These are phyloP conservation scores for Lasiodiplodia sp. DNA, from an alignment of 2,329 filamentous ascomycete genomes.

Conservation along the genomic window DNA sequence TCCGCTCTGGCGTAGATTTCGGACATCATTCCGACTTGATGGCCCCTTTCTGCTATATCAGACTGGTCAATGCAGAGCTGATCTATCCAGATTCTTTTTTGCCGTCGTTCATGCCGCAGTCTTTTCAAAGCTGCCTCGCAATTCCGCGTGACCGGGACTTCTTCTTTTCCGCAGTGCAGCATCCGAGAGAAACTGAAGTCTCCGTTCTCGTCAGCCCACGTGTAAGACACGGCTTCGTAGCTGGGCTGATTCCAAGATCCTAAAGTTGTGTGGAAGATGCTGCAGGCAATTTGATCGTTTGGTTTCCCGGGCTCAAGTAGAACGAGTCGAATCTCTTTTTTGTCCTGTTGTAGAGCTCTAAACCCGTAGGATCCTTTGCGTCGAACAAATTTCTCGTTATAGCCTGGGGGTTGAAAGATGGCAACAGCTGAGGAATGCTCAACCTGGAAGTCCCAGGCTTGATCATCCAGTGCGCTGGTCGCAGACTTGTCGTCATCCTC, in stretches of 20 bases:
- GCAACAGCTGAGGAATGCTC: neutral
- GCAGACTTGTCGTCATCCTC: too few relatives aligned
- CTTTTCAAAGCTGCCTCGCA: neutral
- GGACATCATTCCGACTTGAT: neutral
- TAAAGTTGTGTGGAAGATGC: neutral
- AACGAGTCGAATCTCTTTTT: neutral
- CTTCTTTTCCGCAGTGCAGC: neutral
- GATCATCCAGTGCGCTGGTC: neutral
- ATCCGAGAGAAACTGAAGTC: neutral
- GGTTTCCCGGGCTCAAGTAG: neutral
- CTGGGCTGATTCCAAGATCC: neutral
- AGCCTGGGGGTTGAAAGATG: neutral
- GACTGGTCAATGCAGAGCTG: neutral
- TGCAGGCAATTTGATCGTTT: neutral
- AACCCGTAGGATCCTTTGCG: neutral
- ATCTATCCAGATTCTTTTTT: neutral
- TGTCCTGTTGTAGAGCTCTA: neutral
- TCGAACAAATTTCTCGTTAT: neutral
- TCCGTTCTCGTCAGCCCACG: neutral
- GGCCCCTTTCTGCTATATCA: neutral
- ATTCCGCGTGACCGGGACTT: neutral
- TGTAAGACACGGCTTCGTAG: neutral
- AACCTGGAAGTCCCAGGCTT: neutral
- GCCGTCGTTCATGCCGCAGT: neutral
- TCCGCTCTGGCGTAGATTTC: neutral